phyloP scores from a whole-genome alignment of 1,139 yeast genomes.

The Wickerhamomyces sp. region DNA sequence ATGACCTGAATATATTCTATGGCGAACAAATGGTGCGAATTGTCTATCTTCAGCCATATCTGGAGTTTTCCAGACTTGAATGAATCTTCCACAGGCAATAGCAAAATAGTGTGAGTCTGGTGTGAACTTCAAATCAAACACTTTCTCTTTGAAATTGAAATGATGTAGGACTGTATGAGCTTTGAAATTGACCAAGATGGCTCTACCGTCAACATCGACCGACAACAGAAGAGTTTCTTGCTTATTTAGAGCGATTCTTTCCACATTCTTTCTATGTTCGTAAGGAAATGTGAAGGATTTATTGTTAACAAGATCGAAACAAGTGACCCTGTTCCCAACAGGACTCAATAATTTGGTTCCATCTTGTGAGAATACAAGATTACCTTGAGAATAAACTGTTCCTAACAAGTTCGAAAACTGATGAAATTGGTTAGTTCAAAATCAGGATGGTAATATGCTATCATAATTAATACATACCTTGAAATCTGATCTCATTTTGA shows the following conservation, averaged over 20 bases:
- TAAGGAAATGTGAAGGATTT: conserved; percentile 86
- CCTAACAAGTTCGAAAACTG: conserved; percentile 82
- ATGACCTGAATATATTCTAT: conserved; percentile 90
- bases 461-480: conserved; percentile 20
- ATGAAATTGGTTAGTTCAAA: conserved; percentile 30
- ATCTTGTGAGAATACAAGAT: conserved; percentile 79
- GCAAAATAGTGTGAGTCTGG: conserved; percentile 90
- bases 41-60: conserved; percentile 68
- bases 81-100: conserved; percentile 71
- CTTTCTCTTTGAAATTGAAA: conserved; percentile 83
- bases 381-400: conserved; percentile 91
- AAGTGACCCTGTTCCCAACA: conserved; percentile 89
- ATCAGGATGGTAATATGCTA: background rate
- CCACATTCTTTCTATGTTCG: conserved; percentile 85
- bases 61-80: conserved; percentile 96
- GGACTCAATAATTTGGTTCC: conserved; percentile 84
- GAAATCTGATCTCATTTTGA: conserved; percentile 48
- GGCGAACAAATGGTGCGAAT: conserved; percentile 93
- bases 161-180: conserved; percentile 90
- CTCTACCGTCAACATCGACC: conserved; percentile 90
- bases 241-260: conserved; percentile 73
- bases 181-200: conserved; percentile 79
- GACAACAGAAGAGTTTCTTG: conserved; percentile 80
- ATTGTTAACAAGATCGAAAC: conserved; percentile 80
- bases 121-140: conserved; percentile 72